These are phyloP conservation scores for Psilocybe sp. DNA, from an alignment of 768 basidiomycete genomes.

Conservation along the genomic window DNA sequence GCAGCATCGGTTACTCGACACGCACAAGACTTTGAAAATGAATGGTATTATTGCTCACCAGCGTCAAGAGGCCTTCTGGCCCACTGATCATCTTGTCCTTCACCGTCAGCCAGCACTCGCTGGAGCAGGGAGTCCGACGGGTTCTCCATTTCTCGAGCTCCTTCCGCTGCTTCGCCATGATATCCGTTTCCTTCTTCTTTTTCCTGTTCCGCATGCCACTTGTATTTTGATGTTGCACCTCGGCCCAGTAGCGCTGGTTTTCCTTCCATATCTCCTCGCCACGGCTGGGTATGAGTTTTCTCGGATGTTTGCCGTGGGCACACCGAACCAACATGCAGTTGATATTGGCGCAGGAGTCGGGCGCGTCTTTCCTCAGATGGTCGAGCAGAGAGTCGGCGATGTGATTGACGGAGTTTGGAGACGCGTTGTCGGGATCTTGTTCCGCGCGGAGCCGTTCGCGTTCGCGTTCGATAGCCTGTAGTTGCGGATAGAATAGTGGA, in stretches of 20 bases:
- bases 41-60: neutral
- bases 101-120: neutral
- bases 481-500: too few relatives aligned
- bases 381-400: conserved; percentile 10
- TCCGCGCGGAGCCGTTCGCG: too few relatives aligned
- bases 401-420: conserved; percentile 26
- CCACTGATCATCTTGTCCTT: conserved; percentile 4
- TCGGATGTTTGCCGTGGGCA: conserved; percentile 7
- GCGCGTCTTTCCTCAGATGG: conserved; percentile 28
- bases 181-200: too few relatives aligned
- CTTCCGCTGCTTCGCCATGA: too few relatives aligned
- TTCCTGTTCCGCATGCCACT: too few relatives aligned
- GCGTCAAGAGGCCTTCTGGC: neutral
- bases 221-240: too few relatives aligned
- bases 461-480: too few relatives aligned
- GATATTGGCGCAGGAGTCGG: conserved; percentile 42
- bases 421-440: conserved; percentile 27
- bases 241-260: neutral
- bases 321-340: conserved; percentile 42
- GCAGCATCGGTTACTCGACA: neutral
- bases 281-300: too few relatives aligned
- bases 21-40: neutral
- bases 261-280: neutral
- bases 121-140: too few relatives aligned
- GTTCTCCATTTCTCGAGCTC: too few relatives aligned